phyloP scores from a whole-genome alignment of 176 grass and related monocot genomes.

The Puccinellia tenuiflora region DNA sequence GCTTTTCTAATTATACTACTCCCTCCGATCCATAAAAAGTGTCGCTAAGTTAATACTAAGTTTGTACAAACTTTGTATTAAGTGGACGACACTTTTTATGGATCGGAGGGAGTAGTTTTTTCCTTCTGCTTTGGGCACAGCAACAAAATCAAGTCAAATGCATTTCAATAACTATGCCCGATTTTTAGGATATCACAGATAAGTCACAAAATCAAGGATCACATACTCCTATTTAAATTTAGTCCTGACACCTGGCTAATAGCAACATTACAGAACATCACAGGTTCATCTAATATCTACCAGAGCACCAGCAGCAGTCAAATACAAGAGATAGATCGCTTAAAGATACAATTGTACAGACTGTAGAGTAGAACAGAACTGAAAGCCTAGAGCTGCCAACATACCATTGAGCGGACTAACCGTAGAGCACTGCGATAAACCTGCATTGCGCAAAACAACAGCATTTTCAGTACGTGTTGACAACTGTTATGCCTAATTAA shows the following conservation, averaged over 20 bases:
- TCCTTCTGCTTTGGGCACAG: not conserved
- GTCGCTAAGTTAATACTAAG: no score
- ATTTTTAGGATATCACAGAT: not conserved
- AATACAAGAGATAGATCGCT: not conserved
- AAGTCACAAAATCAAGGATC: not conserved
- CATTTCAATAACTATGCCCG: not conserved
- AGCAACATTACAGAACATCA: not conserved
- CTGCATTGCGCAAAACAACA: conserved; percentile 39
- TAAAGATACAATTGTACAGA: not conserved
- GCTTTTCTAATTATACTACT: not conserved
- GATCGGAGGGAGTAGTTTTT: no score
- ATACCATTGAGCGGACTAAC: conserved; percentile 78
- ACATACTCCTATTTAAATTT: not conserved
- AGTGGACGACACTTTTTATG: no score
- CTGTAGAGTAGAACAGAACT: not conserved
- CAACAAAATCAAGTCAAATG: not conserved
- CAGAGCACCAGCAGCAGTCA: not conserved
- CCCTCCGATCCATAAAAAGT: no score
- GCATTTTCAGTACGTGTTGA: not conserved
- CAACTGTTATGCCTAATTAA: not conserved
- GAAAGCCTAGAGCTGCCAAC: not conserved
- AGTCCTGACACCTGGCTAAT: not conserved
- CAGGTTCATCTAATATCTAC: not conserved
- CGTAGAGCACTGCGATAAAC: conserved; percentile 76
- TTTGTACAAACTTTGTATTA: no score